Evolutionary conservation across 306 rosid genomes (phyloP).

Genomic region (Fagus sylvatica): DNA sequence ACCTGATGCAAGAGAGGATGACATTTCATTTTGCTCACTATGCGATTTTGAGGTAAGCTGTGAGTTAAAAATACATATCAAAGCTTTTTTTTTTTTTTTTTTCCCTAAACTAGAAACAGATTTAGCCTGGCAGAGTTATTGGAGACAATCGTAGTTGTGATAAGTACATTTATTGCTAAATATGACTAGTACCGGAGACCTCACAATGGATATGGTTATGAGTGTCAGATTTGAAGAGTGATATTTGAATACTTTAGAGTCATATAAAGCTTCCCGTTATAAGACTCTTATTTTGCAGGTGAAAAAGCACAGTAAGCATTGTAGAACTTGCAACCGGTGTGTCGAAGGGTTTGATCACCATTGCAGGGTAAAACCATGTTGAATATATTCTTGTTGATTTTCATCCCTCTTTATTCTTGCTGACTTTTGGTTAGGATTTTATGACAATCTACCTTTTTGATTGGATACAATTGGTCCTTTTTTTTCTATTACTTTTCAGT

Average conservation of each 20-base stretch:
- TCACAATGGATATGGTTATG: neutral
- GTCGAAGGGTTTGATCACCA: slow-evolving; percentile 98
- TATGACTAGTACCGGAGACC: neutral
- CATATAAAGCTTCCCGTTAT: neutral
- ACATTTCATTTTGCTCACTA: slow-evolving; percentile 75
- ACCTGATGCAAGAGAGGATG: slow-evolving; percentile 65
- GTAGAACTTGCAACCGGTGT: slow-evolving; percentile 93
- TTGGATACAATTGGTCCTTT: neutral
- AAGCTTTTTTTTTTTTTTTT: neutral
- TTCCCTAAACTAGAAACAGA: too few relatives aligned
- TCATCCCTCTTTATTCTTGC: neutral
- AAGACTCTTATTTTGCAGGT: slow-evolving; percentile 45
- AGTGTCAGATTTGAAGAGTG: neutral
- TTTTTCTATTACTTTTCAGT: slow-evolving; percentile 43
- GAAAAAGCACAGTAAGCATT: slow-evolving; percentile 82
- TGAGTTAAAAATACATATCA: neutral
- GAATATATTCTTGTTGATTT: neutral
- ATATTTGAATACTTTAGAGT: neutral
- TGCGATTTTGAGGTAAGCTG: slow-evolving; percentile 71
- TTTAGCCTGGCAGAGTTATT: neutral
- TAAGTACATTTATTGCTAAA: neutral
- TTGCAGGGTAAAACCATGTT: slow-evolving; percentile 65
- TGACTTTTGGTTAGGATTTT: neutral
- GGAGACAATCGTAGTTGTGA: too few relatives aligned
- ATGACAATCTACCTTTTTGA: neutral